Evolutionary conservation across 768 basidiomycete genomes (phyloP).

Genomic region (Steccherinum ochraceum): DNA sequence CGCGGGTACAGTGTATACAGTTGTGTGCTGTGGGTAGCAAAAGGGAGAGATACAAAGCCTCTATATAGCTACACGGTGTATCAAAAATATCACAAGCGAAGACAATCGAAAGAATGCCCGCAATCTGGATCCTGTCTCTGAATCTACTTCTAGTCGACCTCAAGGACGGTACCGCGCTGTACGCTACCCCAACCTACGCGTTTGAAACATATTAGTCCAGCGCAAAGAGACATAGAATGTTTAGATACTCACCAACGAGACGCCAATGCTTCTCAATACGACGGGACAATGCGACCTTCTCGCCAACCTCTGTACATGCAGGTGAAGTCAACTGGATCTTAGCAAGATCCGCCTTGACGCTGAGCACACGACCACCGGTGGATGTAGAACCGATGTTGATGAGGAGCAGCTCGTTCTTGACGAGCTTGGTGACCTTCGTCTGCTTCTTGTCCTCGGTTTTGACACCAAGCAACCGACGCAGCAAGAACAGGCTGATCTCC

Average conservation of each 20-base stretch:
- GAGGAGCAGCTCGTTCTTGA: constrained; percentile 86
- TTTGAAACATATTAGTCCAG: constrained; percentile 3
- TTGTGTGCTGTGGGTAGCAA: constrained; percentile 8
- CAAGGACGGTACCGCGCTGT: constrained; percentile 76
- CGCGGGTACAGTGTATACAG: neutral
- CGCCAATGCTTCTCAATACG: constrained; percentile 99
- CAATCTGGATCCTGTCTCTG: constrained; percentile 3
- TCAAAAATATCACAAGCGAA: constrained; percentile 9
- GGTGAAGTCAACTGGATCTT: constrained; percentile 93
- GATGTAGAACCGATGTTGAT: constrained; percentile 99
- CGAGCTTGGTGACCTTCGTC: constrained; percentile 89
- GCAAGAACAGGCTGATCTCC: constrained; percentile 90
- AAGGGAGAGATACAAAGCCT: constrained; percentile 15
- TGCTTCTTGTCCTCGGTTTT: constrained; percentile 99
- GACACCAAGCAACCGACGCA: constrained; percentile 94
- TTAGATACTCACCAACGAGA: constrained; percentile 68
- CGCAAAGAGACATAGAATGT: neutral
- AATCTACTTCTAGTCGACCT: constrained; percentile 48
- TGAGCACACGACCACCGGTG: constrained; percentile 91
- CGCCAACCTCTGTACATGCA: constrained; percentile 93
- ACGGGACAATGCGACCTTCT: constrained; percentile 93
- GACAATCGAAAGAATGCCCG: neutral
- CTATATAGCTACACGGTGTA: constrained; percentile 19
- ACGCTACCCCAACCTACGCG: constrained; percentile 66
- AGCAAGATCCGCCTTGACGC: constrained; percentile 91